Evolutionary conservation across 805 yeast genomes (phyloP), one percentile per base, ranked within the genome.

Genomic region (Metschnikowia lunata): DNA sequence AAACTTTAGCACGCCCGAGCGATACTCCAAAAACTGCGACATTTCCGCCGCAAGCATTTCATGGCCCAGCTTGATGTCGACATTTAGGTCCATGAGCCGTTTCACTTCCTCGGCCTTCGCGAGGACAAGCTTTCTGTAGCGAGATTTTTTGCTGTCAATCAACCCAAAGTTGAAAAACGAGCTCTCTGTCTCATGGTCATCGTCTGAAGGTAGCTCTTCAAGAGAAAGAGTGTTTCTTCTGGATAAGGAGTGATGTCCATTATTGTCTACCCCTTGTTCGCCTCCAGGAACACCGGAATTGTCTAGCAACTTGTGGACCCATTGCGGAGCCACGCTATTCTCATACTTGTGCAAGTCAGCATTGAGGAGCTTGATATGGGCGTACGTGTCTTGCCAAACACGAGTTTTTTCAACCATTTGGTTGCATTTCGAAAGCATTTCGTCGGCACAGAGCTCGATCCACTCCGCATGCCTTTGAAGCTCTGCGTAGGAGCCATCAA

Each of bases 11-110:
- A 76, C 69, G 1, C 60, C 59, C 3, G 74, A 60, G 52, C 77
- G 76, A 61, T 75, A 80, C 41, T 67, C 69, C 51, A 83, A 62
- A 47, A 77, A 82, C 40, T 74, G 77, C 40, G 82, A 81, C 14
- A 83, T 65, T 57, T 82, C 85, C 40, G 78, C 74, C 0, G 90
- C 89, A 3, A 83, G 51, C 1, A 60, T 52, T 54, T 85, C 91
- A 59, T 85, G 86, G n/a, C 66, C 72, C 23, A 51, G 48, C 42
- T 72, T 78, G 23, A 85, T 71, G 4, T 72, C 78, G 14, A 56
- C 47, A 47, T 74, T 77, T 36, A 82, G 51, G 9, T 59, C 64
- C 47, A 69, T 52, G 34, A 83, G 59, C 34, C 66, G 66, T 29
- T 62, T 59, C 38, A 74, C 69, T 18, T 69, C 61, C n/a, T 69